Evolutionary conservation across 495 filamentous ascomycete genomes (phyloP).

Genomic region (Cetradonia linearis): DNA sequence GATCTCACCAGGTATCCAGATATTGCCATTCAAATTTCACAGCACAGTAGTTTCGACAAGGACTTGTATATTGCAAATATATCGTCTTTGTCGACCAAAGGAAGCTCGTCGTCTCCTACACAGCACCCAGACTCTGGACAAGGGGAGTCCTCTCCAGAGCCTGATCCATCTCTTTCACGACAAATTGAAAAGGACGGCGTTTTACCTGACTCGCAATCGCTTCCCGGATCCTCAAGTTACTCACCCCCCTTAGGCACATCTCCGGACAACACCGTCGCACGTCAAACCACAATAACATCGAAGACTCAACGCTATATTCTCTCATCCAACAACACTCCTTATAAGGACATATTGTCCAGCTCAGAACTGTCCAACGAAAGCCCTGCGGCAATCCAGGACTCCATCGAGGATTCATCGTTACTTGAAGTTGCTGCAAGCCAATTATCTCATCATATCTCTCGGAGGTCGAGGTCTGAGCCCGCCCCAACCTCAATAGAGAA

Average conservation of each 20-base stretch:
- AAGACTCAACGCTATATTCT: neutral
- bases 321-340: neutral
- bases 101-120: neutral
- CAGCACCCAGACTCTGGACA: constrained; percentile 6
- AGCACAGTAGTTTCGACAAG: constrained; percentile 20
- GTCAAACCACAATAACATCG: neutral
- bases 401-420: constrained; percentile 7
- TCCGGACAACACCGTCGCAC: neutral
- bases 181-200: constrained; percentile 5
- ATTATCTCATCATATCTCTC: neutral
- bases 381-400: neutral
- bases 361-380: neutral
- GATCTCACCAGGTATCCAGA: neutral
- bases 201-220: constrained; percentile 25
- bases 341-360: neutral
- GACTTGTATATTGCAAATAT: constrained; percentile 22
- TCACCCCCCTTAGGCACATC: constrained; percentile 10
- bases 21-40: constrained; percentile 19
- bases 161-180: neutral
- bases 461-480: constrained; percentile 8
- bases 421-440: constrained; percentile 3
- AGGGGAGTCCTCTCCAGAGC: constrained; percentile 9
- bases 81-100: constrained; percentile 20
- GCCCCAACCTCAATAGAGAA: neutral
- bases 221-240: constrained; percentile 21